phyloP scores from a whole-genome alignment of 1,284 basidiomycete genomes.

The Ustilago shanxiensis region DNA sequence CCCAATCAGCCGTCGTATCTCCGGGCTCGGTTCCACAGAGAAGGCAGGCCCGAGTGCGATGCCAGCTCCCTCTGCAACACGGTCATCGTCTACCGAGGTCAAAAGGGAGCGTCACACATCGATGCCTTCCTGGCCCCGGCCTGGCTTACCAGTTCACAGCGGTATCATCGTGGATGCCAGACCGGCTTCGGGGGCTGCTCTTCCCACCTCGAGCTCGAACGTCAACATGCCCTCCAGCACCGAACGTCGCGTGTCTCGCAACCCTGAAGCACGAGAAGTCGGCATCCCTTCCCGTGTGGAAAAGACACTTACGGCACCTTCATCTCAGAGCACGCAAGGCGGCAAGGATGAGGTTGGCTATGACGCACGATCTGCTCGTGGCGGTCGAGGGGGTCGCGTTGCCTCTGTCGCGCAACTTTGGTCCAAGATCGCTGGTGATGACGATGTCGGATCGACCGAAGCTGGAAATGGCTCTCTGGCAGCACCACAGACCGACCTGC shows the following conservation, averaged over 20 bases:
- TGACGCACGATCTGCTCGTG: slow-evolving; percentile 80
- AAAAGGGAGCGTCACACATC: slow-evolving; percentile 43
- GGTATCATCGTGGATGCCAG: slow-evolving; percentile 1
- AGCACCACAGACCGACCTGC: slow-evolving; percentile 14
- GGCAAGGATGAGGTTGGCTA: slow-evolving; percentile 70
- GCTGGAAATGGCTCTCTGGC: slow-evolving; percentile 11
- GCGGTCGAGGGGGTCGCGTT: slow-evolving; percentile 81
- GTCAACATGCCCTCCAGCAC: slow-evolving; percentile 3
- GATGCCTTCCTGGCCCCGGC: slow-evolving; percentile 48
- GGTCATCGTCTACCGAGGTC: slow-evolving; percentile 8
- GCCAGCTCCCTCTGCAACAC: slow-evolving; percentile 11
- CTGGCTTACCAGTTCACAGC: slow-evolving; percentile 20
- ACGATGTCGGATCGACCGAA: slow-evolving; percentile 16
- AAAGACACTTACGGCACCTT: slow-evolving; percentile 31
- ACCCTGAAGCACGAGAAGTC: slow-evolving; percentile 36
- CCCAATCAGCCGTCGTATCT: slow-evolving; percentile 46
- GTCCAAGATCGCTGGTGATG: slow-evolving; percentile 71
- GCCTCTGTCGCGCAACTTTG: slow-evolving; percentile 80
- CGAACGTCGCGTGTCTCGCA: slow-evolving; percentile 26
- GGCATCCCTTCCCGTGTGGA: slow-evolving; percentile 44
- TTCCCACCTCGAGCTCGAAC: neutral
- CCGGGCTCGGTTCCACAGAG: slow-evolving; percentile 22
- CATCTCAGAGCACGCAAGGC: slow-evolving; percentile 2
- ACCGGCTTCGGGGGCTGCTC: neutral
- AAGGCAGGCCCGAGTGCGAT: slow-evolving; percentile 5